phyloP scores from a whole-genome alignment of 192 early-diverging fungal genomes.

The Backusella mclennaniae region DNA sequence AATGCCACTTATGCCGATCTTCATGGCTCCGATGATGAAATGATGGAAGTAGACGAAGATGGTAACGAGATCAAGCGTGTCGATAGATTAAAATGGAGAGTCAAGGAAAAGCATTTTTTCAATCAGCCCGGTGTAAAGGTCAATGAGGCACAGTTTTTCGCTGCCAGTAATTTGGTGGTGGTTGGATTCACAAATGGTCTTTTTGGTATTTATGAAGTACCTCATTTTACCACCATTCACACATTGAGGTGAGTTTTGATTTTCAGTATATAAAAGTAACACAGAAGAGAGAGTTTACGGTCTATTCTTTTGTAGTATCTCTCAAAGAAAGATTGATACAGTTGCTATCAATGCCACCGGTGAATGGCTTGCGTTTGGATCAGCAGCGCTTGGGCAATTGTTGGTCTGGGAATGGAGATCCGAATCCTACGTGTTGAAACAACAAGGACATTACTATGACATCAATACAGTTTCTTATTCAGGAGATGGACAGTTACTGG shows the following conservation, averaged over 20 bases:
- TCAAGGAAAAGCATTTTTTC: slow-evolving; percentile 74
- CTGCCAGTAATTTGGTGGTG: slow-evolving; percentile 68
- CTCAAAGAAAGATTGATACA: slow-evolving; percentile 89
- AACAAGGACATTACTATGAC: slow-evolving; percentile 97
- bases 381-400: slow-evolving; percentile 88
- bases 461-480: slow-evolving; percentile 90
- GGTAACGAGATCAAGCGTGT: slow-evolving; percentile 35
- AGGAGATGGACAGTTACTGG: slow-evolving; percentile 90
- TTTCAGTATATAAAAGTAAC: too few species aligned
- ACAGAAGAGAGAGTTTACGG: too few species aligned
- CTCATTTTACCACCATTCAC: slow-evolving; percentile 92
- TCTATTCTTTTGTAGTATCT: slow-evolving; percentile 59
- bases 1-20: slow-evolving; percentile 40
- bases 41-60: slow-evolving; percentile 50
- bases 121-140: slow-evolving; percentile 78
- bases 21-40: slow-evolving; percentile 56
- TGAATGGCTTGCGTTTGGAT: slow-evolving; percentile 98
- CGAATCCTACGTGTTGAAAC: slow-evolving; percentile 98
- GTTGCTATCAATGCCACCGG: slow-evolving; percentile 87
- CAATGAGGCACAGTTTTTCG: slow-evolving; percentile 76
- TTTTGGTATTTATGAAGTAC: slow-evolving; percentile 99
- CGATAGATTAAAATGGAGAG: slow-evolving; percentile 50
- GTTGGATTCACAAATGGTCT: slow-evolving; percentile 92
- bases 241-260: slow-evolving; percentile 70
- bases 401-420: slow-evolving; percentile 99